These are phyloP conservation scores for Neurospora sp. DNA, from an alignment of 495 filamentous ascomycete species.

Conservation along the genomic window DNA sequence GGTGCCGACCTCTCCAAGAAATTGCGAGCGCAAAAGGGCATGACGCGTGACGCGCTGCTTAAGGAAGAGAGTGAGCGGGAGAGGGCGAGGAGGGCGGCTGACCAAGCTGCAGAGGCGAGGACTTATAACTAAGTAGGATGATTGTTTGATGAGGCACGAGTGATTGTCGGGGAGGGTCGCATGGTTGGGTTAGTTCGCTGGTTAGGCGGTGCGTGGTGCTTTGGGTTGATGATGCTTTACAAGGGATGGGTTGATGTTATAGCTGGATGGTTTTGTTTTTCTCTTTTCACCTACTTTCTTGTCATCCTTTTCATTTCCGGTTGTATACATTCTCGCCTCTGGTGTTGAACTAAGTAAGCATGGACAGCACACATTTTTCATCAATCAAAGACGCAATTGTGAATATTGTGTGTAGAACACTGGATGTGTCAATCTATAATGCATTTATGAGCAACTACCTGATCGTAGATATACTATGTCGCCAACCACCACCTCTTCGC, in stretches of 20 bases:
- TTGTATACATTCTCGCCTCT: neutral
- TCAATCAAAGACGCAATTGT: neutral
- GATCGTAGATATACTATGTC: neutral
- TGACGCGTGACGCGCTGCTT: slow-evolving; percentile 51
- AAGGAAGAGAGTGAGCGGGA: slow-evolving; percentile 46
- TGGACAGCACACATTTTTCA: neutral
- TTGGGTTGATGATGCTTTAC: neutral
- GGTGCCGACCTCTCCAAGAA: slow-evolving; percentile 53
- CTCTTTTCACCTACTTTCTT: neutral
- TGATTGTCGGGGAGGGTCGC: neutral
- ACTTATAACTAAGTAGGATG: slow-evolving; percentile 34
- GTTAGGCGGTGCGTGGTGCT: neutral
- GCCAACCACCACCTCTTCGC: neutral
- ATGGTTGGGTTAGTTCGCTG: neutral
- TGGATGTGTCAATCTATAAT: neutral
- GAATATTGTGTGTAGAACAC: neutral
- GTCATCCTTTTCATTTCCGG: neutral
- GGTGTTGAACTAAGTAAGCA: neutral
- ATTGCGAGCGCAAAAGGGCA: slow-evolving; percentile 54
- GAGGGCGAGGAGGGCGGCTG: slow-evolving; percentile 46
- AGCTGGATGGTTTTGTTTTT: neutral
- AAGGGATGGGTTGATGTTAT: neutral
- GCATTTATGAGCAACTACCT: neutral
- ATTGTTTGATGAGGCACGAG: neutral
- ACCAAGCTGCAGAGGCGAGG: slow-evolving; percentile 39